Evolutionary conservation across 345 rosid species (phyloP), one percentile per base, ranked within the genome.

Genomic region (Anastatica hierochuntica): DNA sequence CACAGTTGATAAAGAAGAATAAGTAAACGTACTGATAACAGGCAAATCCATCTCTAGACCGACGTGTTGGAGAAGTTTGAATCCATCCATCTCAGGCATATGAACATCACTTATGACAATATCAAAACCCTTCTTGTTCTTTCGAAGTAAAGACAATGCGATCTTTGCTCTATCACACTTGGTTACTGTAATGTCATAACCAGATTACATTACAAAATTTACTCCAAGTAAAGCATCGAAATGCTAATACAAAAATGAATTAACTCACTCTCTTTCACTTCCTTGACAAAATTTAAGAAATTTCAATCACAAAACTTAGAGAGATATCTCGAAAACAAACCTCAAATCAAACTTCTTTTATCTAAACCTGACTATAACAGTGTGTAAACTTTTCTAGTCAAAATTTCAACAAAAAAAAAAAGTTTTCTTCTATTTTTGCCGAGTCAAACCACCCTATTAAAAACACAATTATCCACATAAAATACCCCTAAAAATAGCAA

Each of bases 71-170:
- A 78, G 90, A 21, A 92, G 95, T 39, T 88, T 72, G 75, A 78
- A 79, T 4, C 97, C 97, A 58, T 81, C 81, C 90, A 92, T 88
- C 66, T 77, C 85, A 2, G 97, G 95, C 90, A 85, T 83, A 63
- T 85, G 88, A 16, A 92, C 88, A 68, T 83, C n/a, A n/a, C n/a
- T n/a, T n/a, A n/a, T n/a, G n/a, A n/a, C 95, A 21, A 92, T 67
- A 67, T 92, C 94, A 14, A 78, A 83, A 6, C 66, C 77, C 8
- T 67, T 63, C 38, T 70, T 63, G 62, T 78, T 70, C 67, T 68
- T 68, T 18, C 84, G 59, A 10, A 88, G 81, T 13, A 66, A 36
- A 17, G 74, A 58, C 65, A 92, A 59, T 31, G 98, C 98, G 8
- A n/a, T 43, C 70, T 83, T 88, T 11, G 97, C 95, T 72, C 96